Evolutionary conservation across 164 flowering plant species (phyloP).

Genomic region (Nymphaea thermarum): DNA sequence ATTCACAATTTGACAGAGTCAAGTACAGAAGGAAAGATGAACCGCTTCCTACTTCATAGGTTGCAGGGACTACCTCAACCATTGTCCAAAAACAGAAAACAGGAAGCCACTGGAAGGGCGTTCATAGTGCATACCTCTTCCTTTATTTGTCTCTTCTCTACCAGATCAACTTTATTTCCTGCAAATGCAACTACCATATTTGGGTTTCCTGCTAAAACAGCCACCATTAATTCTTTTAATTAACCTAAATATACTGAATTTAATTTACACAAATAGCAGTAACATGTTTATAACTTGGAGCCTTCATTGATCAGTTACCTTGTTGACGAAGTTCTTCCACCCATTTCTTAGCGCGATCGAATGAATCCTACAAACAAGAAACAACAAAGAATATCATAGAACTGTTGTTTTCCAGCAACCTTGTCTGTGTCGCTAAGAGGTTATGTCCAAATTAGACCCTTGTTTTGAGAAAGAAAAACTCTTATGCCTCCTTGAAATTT

Average conservation of each 20-base stretch:
- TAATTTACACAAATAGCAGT: too few species aligned
- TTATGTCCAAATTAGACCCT: too few species aligned
- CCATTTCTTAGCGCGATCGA: slow-evolving; percentile 1
- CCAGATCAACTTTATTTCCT: slow-evolving; percentile 2
- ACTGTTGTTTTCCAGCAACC: not conserved
- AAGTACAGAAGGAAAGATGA: not conserved
- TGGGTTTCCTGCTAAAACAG: not conserved
- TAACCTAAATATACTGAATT: not conserved
- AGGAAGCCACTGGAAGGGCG: not conserved
- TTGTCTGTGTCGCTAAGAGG: too few species aligned
- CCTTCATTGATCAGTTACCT: not conserved
- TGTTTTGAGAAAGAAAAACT: not conserved
- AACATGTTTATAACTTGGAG: not conserved
- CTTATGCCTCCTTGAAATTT: too few species aligned
- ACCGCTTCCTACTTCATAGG: too few species aligned
- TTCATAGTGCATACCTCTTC: not conserved
- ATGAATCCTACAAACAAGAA: not conserved
- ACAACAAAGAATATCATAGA: not conserved
- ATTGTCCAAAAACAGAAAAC: not conserved
- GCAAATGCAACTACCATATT: slow-evolving; percentile 1
- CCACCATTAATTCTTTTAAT: not conserved
- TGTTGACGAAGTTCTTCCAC: slow-evolving; percentile 2
- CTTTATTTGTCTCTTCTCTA: not conserved
- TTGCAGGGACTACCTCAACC: not conserved
- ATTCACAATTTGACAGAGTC: not conserved